Evolutionary conservation across 306 rosid genomes (phyloP).

Genomic region (Chamaecrista fasciculata): DNA sequence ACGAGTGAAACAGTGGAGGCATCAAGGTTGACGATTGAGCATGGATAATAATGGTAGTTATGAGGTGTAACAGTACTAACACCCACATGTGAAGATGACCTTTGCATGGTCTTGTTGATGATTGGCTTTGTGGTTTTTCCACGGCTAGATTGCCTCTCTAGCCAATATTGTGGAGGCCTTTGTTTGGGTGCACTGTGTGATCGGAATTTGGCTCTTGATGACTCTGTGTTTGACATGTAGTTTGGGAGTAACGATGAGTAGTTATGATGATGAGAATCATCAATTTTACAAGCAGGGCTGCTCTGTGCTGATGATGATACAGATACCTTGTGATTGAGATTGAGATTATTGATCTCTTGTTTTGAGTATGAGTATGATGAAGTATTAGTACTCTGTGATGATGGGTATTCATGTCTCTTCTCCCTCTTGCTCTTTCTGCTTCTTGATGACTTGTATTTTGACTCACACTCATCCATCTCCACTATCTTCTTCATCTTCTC

Average conservation of each 20-base stretch:
- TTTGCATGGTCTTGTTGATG: slow-evolving; percentile 80
- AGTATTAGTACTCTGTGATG: slow-evolving; percentile 37
- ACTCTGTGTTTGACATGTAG: slow-evolving; percentile 94
- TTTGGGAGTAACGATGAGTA: slow-evolving; percentile 63
- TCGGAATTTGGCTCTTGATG: slow-evolving; percentile 80
- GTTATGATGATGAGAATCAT: slow-evolving; percentile 57
- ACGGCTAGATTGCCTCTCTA: slow-evolving; percentile 71
- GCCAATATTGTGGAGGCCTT: slow-evolving; percentile 73
- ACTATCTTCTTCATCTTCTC: slow-evolving; percentile 72
- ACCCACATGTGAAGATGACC: slow-evolving; percentile 87
- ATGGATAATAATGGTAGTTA: slow-evolving; percentile 59
- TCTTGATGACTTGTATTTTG: slow-evolving; percentile 34
- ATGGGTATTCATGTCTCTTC: no score
- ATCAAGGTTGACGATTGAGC: slow-evolving; percentile 81
- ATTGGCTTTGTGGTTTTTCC: slow-evolving; percentile 50
- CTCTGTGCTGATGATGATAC: slow-evolving; percentile 69
- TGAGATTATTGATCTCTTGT: no score
- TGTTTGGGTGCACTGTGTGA: slow-evolving; percentile 93
- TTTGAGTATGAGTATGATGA: slow-evolving; percentile 20
- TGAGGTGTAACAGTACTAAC: slow-evolving; percentile 48
- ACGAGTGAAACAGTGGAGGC: slow-evolving; percentile 67
- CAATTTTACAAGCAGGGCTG: slow-evolving; percentile 70
- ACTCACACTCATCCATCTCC: slow-evolving; percentile 74
- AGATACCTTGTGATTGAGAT: slow-evolving; percentile 48
- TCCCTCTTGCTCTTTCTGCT: slow-evolving; percentile 63